Evolutionary conservation across 2,329 filamentous ascomycete species (phyloP).

Genomic region (Pseudogymnoascus sp.): DNA sequence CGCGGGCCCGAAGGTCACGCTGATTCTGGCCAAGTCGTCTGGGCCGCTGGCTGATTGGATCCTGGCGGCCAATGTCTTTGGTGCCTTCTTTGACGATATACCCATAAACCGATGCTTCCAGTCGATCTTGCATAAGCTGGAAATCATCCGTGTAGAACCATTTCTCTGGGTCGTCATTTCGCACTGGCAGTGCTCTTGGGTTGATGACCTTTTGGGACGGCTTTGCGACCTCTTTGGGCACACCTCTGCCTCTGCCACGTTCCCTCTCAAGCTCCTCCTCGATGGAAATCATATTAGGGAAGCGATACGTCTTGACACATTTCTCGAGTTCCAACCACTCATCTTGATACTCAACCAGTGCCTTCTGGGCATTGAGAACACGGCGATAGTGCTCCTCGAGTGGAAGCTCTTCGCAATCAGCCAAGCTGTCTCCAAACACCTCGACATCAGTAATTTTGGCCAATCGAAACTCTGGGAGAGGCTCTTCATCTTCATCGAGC

Average conservation of each 20-base stretch:
- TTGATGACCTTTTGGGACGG: constrained; percentile 1
- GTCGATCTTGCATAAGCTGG: constrained; percentile 39
- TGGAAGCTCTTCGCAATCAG: constrained; percentile 43
- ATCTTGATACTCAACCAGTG: constrained; percentile 44
- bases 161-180: constrained; percentile 1
- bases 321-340: constrained; percentile 46
- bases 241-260: neutral
- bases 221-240: constrained; percentile 1
- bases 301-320: constrained; percentile 29
- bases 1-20: constrained; percentile 6
- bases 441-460: constrained; percentile 42
- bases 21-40: constrained; percentile 14
- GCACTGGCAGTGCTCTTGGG: neutral
- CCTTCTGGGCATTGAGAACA: constrained; percentile 38
- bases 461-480: constrained; percentile 8
- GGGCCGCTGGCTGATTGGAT: constrained; percentile 44
- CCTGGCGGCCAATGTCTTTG: constrained; percentile 51
- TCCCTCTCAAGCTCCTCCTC: constrained; percentile 7
- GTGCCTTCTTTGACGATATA: constrained; percentile 54
- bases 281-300: constrained; percentile 9
- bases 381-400: constrained; percentile 37
- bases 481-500: constrained; percentile 11
- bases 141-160: constrained; percentile 10
- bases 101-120: constrained; percentile 52
- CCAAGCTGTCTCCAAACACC: constrained; percentile 41